Evolutionary conservation across 1,139 yeast genomes (phyloP).

Genomic region (Torulaspora globosa): DNA sequence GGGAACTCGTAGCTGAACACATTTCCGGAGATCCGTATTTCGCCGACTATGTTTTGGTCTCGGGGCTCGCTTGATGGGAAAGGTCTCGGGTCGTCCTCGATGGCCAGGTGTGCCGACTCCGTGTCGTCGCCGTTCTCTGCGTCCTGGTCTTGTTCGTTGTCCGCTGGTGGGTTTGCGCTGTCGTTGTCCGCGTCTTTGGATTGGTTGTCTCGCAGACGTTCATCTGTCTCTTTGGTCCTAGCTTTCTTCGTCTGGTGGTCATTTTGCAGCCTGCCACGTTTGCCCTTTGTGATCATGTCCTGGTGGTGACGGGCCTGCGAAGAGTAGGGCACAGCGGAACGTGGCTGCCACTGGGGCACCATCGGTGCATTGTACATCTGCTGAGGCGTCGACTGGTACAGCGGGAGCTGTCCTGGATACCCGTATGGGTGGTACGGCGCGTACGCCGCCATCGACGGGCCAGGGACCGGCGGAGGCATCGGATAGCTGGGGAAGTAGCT

Average conservation of each 20-base stretch:
- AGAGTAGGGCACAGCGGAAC: slow-evolving; percentile 17
- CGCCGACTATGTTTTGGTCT: slow-evolving; percentile 23
- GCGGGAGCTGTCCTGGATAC: slow-evolving; percentile 11
- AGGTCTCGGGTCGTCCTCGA: slow-evolving; percentile 9
- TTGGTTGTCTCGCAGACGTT: slow-evolving; percentile 7
- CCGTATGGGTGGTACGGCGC: slow-evolving; percentile 13
- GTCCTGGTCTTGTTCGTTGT: slow-evolving; percentile 2
- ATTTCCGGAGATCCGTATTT: slow-evolving; percentile 25
- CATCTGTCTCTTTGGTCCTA: slow-evolving; percentile 2
- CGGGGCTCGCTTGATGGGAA: slow-evolving; percentile 2
- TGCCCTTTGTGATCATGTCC: slow-evolving; percentile 11
- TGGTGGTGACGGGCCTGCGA: slow-evolving; percentile 14
- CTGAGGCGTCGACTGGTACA: slow-evolving; percentile 10
- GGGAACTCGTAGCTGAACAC: slow-evolving; percentile 33
- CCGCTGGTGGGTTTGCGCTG: neutral
- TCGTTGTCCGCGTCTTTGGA: neutral
- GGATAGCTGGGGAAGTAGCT: slow-evolving; percentile 10
- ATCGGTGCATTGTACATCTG: slow-evolving; percentile 10
- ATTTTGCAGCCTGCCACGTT: slow-evolving; percentile 7
- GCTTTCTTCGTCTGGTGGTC: slow-evolving; percentile 5
- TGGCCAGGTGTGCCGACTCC: slow-evolving; percentile 15
- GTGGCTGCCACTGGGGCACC: slow-evolving; percentile 11
- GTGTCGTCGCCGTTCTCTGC: slow-evolving; percentile 6
- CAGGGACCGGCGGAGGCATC: slow-evolving; percentile 8
- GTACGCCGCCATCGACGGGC: slow-evolving; percentile 3